phyloP scores from a whole-genome alignment of 176 grass and related monocot genomes.

The Ananas comosus region DNA sequence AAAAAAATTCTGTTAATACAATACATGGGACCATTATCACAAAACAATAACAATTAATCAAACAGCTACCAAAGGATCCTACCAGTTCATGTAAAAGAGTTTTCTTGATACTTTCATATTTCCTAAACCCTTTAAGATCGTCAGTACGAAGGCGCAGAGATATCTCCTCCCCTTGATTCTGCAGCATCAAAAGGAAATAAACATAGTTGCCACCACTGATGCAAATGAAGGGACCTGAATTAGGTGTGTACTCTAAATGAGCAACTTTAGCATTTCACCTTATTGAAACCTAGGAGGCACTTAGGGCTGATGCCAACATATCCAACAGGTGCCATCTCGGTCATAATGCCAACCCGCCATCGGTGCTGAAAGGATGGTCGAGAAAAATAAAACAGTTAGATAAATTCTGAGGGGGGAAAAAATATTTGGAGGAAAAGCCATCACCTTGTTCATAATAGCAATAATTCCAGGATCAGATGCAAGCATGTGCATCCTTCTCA shows the following conservation, averaged over 20 bases:
- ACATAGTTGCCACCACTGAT: not conserved
- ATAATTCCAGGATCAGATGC: constrained; percentile 93
- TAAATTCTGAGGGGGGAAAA: not conserved
- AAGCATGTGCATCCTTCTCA: constrained; percentile 99
- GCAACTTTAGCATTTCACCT: constrained; percentile 28
- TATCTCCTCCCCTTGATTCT: constrained; percentile 96
- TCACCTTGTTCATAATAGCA: constrained; percentile 98
- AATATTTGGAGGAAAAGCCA: constrained; percentile 6
- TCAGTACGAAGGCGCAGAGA: constrained; percentile 86
- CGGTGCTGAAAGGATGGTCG: constrained; percentile 47
- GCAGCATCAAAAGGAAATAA: constrained; percentile 21
- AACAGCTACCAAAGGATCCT: constrained; percentile 13
- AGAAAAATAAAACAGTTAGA: constrained; percentile 4
- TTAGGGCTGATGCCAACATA: constrained; percentile 87
- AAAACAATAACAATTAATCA: constrained; percentile 12
- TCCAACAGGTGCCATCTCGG: constrained; percentile 93
- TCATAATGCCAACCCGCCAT: constrained; percentile 91
- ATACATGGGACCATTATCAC: constrained; percentile 9
- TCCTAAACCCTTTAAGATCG: constrained; percentile 93
- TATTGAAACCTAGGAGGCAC: constrained; percentile 94
- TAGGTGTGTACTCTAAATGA: not conserved
- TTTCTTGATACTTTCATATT: constrained; percentile 90
- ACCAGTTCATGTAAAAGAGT: constrained; percentile 97
- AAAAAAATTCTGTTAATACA: constrained; percentile 3
- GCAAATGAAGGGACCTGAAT: not conserved